phyloP scores from a whole-genome alignment of 2,329 filamentous ascomycete species.

The Huntiella decipiens region DNA sequence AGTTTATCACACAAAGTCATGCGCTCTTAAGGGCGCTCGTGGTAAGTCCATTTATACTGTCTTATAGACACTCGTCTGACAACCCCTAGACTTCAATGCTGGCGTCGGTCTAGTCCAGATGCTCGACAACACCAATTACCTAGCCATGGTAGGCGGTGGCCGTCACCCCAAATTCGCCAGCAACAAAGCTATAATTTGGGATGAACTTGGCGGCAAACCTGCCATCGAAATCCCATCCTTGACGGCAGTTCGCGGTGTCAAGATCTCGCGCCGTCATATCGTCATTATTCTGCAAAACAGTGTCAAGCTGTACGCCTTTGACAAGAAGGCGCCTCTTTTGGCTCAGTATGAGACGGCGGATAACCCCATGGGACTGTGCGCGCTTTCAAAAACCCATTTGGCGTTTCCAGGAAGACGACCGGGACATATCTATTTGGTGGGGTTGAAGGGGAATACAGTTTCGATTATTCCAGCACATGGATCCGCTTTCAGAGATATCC shows the following conservation, averaged over 20 bases:
- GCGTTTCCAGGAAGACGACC: constrained; percentile 74
- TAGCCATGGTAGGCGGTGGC: constrained; percentile 79
- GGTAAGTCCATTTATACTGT: constrained; percentile 16
- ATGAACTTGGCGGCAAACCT: constrained; percentile 56
- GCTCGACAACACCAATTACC: constrained; percentile 70
- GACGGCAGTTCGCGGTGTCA: constrained; percentile 62
- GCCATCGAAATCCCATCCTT: constrained; percentile 65
- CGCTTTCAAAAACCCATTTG: constrained; percentile 51
- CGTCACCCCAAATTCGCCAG: constrained; percentile 68
- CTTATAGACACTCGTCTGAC: background rate
- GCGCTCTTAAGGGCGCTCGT: constrained; percentile 41
- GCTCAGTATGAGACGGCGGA: constrained; percentile 70
- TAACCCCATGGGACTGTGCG: constrained; percentile 66
- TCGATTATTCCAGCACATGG: constrained; percentile 88
- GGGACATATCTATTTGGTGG: constrained; percentile 78
- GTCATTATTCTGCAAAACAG: constrained; percentile 67
- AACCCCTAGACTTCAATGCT: constrained; percentile 48
- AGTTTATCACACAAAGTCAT: constrained; percentile 60
- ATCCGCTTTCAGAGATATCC: constrained; percentile 56
- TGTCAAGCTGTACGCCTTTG: constrained; percentile 64
- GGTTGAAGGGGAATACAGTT: constrained; percentile 59
- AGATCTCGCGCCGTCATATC: constrained; percentile 56
- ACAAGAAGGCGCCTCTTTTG: constrained; percentile 48
- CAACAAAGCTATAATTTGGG: constrained; percentile 88
- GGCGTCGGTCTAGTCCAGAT: constrained; percentile 71